Evolutionary conservation across 1,284 basidiomycete genomes (phyloP), one percentile per base, ranked within the genome.

Genomic region (Bondarzewia mesenterica): DNA sequence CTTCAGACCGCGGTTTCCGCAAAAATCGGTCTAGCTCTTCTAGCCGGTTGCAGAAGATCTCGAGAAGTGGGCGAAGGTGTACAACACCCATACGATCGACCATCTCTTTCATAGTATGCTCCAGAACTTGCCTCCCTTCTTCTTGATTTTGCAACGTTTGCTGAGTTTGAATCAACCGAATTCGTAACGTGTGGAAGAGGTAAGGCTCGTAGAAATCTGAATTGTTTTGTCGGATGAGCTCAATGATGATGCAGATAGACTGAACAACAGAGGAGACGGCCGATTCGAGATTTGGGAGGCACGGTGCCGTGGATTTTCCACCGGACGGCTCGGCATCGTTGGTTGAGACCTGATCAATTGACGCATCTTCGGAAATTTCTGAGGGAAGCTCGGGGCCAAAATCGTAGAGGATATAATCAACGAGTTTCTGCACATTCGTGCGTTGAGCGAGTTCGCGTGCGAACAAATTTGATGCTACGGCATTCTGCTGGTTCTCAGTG

Each of bases 161-260:
- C 60, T 92, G 89, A 5, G 93, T 78, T 50, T 85, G 82, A 54
- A 96, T 93, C 25, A 97, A 77, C 42, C 91, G 80, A 62, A 94
- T 93, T 44, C 93, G 85, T 39, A 97, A 70, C 1, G 91, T 93
- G 63, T 97, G 93, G 70, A 97, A 96, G n/a, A 98, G 77, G 65
- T 95, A 96, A 14, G 94, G 95, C 69, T 99, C 96, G 61, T 96
- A 95, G 64, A 94, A 97, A 65, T 99, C 95, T 46, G 93, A 95
- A 67, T 99, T 99, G 68, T 99, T 99, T 65, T 98, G 94, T 48
- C 96, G 81, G 57, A 99, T 98, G 35, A 99, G 78, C 65, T 99
- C 96, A 58, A 97, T 89, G 54, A 98, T 77, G 58, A 99, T 82
- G 45, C 88, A 87, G 56, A 95, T 89, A 22, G 92, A 87, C 52